Evolutionary conservation across 495 filamentous ascomycete genomes (phyloP).

Genomic region (Podospora conica): DNA sequence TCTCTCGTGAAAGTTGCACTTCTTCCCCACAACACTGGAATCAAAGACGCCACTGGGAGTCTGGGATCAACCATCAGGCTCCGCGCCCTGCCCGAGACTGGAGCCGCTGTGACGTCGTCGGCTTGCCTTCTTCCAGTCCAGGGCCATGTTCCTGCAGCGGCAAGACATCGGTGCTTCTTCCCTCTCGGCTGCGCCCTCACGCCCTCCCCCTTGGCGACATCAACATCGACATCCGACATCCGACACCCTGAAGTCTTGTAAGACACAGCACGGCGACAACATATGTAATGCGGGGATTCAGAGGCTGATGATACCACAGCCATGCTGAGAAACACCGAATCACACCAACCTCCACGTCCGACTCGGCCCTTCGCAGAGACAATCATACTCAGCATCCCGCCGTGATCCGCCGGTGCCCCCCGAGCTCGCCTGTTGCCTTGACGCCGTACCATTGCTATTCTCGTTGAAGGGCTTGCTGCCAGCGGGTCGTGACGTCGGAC

Average conservation of each 20-base stretch:
- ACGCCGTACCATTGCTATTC: not conserved
- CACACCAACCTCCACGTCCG: not conserved
- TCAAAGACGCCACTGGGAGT: not conserved
- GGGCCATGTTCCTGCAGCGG: slow-evolving; percentile 3
- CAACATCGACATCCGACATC: not conserved
- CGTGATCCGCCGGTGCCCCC: slow-evolving; percentile 5
- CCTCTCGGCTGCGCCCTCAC: slow-evolving; percentile 9
- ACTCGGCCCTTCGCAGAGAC: slow-evolving; percentile 17
- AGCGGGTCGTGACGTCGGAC: not conserved
- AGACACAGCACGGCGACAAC: not conserved
- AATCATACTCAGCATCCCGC: slow-evolving; percentile 6
- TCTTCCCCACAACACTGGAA: not conserved
- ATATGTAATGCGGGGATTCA: not conserved
- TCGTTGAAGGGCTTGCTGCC: not conserved
- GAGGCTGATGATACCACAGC: not conserved
- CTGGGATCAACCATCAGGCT: no score
- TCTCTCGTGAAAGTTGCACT: no score
- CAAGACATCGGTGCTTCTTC: slow-evolving; percentile 19
- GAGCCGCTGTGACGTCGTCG: slow-evolving; percentile 7
- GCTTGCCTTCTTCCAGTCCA: not conserved
- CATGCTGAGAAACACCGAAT: slow-evolving; percentile 11
- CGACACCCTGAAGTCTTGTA: not conserved
- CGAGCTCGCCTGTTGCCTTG: not conserved
- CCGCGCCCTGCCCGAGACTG: not conserved
- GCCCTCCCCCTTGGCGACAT: not conserved